phyloP scores from a whole-genome alignment of 1,139 yeast species.

The Candida smagusa region DNA sequence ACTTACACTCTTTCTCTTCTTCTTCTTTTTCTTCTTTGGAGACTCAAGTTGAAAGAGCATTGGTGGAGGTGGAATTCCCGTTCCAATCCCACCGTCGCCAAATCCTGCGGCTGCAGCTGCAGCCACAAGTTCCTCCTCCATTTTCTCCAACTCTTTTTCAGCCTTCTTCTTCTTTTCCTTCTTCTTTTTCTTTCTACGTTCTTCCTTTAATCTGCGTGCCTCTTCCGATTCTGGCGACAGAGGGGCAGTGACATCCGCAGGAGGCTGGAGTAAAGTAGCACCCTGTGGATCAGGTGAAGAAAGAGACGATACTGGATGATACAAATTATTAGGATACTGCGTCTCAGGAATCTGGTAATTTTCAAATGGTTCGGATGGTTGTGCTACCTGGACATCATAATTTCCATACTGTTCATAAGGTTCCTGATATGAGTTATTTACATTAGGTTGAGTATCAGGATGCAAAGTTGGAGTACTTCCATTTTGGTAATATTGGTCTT shows the following conservation, averaged over 20 bases:
- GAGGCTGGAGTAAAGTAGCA: constrained; percentile 1
- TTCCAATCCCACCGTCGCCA: constrained; percentile 10
- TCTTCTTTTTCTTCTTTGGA: constrained; percentile 14
- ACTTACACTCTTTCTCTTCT: constrained; percentile 10
- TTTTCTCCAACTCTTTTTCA: constrained; percentile 13
- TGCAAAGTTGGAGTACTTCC: not conserved
- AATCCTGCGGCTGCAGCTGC: constrained; percentile 13
- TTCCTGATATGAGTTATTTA: constrained; percentile 15
- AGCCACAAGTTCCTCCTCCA: constrained; percentile 25
- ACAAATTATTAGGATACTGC: not conserved
- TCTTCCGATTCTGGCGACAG: constrained; percentile 11
- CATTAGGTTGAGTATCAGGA: constrained; percentile 4
- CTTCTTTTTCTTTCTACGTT: constrained; percentile 16
- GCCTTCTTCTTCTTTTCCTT: constrained; percentile 19
- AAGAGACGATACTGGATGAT: not conserved
- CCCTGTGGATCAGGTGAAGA: not conserved
- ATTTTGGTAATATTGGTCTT: not conserved
- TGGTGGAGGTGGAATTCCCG: constrained; percentile 10
- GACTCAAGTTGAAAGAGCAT: constrained; percentile 12
- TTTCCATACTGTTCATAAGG: constrained; percentile 22
- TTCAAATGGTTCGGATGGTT: constrained; percentile 27
- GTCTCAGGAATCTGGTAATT: constrained; percentile 16
- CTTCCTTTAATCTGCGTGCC: constrained; percentile 12
- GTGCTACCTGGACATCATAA: constrained; percentile 10
- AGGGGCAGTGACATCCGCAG: constrained; percentile 4